phyloP scores from a whole-genome alignment of 352 stramenopile genomes.

The Phytophthora pistaciae region DNA sequence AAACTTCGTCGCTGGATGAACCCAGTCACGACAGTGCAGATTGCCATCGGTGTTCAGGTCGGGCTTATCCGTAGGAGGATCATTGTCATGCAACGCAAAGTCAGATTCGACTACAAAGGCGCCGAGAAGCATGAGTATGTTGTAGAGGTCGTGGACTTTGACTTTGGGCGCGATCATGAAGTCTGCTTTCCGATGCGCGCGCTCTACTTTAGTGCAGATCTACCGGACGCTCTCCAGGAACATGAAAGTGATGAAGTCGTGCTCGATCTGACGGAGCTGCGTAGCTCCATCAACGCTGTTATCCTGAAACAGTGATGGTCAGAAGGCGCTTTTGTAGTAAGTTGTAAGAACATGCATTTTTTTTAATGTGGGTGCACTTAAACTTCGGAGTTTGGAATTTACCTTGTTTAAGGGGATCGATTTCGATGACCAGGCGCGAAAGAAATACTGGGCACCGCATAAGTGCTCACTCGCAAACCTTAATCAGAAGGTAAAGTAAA shows the following conservation, averaged over 20 bases:
- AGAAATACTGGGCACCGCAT: too few relatives aligned
- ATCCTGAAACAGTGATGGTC: not conserved
- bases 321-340: too few relatives aligned
- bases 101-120: conserved; percentile 9
- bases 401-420: too few relatives aligned
- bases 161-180: not conserved
- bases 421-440: too few relatives aligned
- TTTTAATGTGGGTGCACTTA: too few relatives aligned
- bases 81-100: conserved; percentile 10
- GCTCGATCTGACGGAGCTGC: conserved; percentile 10
- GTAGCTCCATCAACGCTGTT: not conserved
- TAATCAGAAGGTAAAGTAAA: too few relatives aligned
- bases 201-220: conserved; percentile 5
- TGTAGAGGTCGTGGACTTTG: conserved; percentile 11
- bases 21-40: conserved; percentile 14
- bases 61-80: conserved; percentile 9
- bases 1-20: conserved; percentile 24
- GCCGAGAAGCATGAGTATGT: not conserved
- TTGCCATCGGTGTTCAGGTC: conserved; percentile 23
- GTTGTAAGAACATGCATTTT: too few relatives aligned
- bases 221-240: conserved; percentile 1
- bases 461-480: too few relatives aligned
- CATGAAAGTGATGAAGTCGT: conserved; percentile 2
- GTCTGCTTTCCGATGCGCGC: not conserved
- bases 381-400: too few relatives aligned